A percentile compares a stretch with the other conserved stretches of the same genome.
These are phyloP conservation scores for Fusarium cicatricum DNA, from an alignment of 2,329 filamentous ascomycete genomes.

Conservation along the genomic window DNA sequence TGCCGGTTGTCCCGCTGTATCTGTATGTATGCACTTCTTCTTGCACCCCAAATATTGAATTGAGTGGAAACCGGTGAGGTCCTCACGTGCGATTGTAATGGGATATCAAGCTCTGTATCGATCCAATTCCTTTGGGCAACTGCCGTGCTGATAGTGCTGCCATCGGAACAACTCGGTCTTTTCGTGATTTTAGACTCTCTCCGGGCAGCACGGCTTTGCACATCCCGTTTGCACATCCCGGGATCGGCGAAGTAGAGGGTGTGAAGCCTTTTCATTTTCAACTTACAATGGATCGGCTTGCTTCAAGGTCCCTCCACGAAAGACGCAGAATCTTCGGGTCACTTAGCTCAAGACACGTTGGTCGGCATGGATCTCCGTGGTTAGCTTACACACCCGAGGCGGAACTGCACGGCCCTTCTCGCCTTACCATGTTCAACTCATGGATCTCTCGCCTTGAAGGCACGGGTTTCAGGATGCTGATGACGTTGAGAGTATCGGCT, in stretches of 20 bases:
- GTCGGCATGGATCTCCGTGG: background rate
- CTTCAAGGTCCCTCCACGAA: background rate
- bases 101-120: slow-evolving; percentile 4
- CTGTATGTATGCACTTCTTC: slow-evolving; percentile 12
- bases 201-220: background rate
- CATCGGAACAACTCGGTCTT: slow-evolving; percentile 5
- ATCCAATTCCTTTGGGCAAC: slow-evolving; percentile 4
- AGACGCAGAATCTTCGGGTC: background rate
- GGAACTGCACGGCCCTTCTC: slow-evolving; percentile 1
- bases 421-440: slow-evolving; percentile 7
- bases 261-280: background rate
- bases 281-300: background rate
- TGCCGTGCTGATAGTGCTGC: background rate
- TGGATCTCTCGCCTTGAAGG: slow-evolving; percentile 10
- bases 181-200: slow-evolving; percentile 9
- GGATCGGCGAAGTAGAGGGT: background rate
- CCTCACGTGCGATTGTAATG: slow-evolving; percentile 9
- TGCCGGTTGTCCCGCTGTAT: slow-evolving; percentile 29
- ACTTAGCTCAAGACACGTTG: slow-evolving; percentile 6
- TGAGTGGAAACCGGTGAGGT: slow-evolving; percentile 5
- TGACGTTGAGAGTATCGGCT: slow-evolving; percentile 27
- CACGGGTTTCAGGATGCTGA: slow-evolving; percentile 25
- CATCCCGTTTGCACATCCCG: no score
- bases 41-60: slow-evolving; percentile 3
- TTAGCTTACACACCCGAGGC: background rate